Base-by-base conservation (phyloP, 768 basidiomycete genomes). In the Kwoniella shandongensis region DNA sequence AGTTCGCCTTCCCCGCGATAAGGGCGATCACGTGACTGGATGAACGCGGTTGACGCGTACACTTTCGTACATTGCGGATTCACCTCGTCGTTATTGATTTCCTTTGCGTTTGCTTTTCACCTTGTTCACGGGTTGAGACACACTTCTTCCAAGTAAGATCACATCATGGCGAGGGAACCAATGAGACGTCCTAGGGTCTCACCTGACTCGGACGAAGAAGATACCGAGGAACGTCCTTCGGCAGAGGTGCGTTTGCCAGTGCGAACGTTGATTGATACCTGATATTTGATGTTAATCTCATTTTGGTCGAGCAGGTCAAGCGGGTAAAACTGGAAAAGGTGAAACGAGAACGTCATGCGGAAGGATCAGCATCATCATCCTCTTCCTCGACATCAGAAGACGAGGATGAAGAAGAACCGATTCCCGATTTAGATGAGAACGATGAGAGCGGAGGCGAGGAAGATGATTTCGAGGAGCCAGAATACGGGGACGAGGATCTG, bases 361-460 rank as follows among this genome's bases (percentile, higher is more conserved):
- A 32, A 13, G 32, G 32, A 6, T 32, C 32, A 6, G 6, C 32
- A 6, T 5, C 8, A 42, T n/a, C n/a, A n/a, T 42, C 40, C 17
- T n/a, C 40, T n/a, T 18, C 22, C 7, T 42, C 25, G 20, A 44
- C 18, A 35, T 13, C 13, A n/a, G 54, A 47, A 7, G 40, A 51
- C 20, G 58, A 20, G 26, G 23, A 38, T 5, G 44, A 26, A 5
- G 54, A 48, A 13, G 10, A 35, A 23, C 35, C 38, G 12, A n/a
- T 49, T 32, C 36, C 39, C 10, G 78, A 80, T 67, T 85, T 87
- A 55, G 88, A 88, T 60, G 80, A 82, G 55, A 80, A 83, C 45
- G 79, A 86, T 51, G 82, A 82, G 8, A 83, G 81, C 41, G 79
- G 77, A 35, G 80, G 87, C 46, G 83, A 83, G 12, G 81, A 79